Conservation (phyloP, 352 stramenopile genomes). For the Pythium rishiriense region DNA sequence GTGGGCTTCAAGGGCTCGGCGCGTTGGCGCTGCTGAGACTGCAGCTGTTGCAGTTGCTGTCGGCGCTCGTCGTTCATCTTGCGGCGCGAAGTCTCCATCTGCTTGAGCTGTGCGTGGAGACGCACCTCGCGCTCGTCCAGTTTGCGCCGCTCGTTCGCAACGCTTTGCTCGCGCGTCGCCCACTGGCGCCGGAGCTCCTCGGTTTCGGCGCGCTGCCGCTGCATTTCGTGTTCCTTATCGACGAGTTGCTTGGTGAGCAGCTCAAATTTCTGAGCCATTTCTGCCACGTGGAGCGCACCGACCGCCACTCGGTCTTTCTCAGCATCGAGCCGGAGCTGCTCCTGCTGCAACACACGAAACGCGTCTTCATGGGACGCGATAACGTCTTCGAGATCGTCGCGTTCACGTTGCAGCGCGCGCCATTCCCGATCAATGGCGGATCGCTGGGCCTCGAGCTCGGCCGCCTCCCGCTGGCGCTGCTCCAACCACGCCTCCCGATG, state of each 20-base stretch:
- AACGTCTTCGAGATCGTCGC: slow-evolving; percentile 24
- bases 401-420: slow-evolving; percentile 19
- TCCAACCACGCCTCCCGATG: slow-evolving; percentile 35
- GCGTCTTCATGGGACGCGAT: slow-evolving; percentile 28
- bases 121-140: slow-evolving; percentile 52
- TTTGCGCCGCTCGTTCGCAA: slow-evolving; percentile 40
- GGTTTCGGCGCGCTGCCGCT: slow-evolving; percentile 2
- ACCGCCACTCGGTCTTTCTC: slow-evolving; percentile 24
- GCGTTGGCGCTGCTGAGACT: slow-evolving; percentile 1
- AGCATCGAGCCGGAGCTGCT: slow-evolving; percentile 15
- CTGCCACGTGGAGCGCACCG: slow-evolving; percentile 22
- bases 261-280: slow-evolving; percentile 26
- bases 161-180: slow-evolving; percentile 26
- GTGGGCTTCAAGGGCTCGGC: background rate
- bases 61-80: slow-evolving; percentile 52
- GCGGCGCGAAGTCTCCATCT: slow-evolving; percentile 47
- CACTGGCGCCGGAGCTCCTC: slow-evolving; percentile 17
- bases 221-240: slow-evolving; percentile 21
- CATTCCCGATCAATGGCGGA: slow-evolving; percentile 13
- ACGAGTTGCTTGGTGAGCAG: slow-evolving; percentile 15
- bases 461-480: slow-evolving; percentile 31
- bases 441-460: slow-evolving; percentile 7
- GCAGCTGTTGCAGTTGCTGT: slow-evolving; percentile 31
- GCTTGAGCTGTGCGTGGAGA: slow-evolving; percentile 52
- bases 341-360: slow-evolving; percentile 17